A percentile compares a stretch with the other conserved stretches of the same genome.
Conservation (phyloP, 345 rosid genomes). For the Citrus unshiu region DNA sequence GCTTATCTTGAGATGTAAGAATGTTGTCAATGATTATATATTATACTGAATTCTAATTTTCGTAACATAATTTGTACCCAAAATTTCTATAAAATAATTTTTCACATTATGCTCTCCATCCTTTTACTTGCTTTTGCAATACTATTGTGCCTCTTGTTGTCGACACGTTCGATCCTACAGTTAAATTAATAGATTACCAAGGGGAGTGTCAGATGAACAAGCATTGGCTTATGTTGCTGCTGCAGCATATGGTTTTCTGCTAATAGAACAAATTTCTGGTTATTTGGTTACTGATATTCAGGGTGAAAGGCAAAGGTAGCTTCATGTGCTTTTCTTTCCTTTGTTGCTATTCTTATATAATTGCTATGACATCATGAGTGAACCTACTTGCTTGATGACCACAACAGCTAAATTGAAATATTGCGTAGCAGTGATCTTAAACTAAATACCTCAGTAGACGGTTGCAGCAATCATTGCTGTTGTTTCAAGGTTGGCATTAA, state of each 20-base stretch:
- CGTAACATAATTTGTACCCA: not conserved
- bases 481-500: not conserved
- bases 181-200: conserved; percentile 83
- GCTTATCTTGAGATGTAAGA: not conserved
- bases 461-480: not conserved
- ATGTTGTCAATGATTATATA: not conserved
- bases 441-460: not conserved
- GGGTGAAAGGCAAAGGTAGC: conserved; percentile 86
- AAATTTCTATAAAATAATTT: not conserved
- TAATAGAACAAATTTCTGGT: conserved; percentile 91
- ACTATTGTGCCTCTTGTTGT: conserved; percentile 76
- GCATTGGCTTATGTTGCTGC: conserved; percentile 88
- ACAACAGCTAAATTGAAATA: not conserved
- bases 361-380: not conserved
- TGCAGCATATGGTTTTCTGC: conserved; percentile 95
- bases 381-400: not conserved
- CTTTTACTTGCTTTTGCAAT: conserved; percentile 39
- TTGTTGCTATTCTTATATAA: not conserved
- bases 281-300: conserved; percentile 77
- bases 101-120: not conserved
- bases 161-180: conserved; percentile 59
- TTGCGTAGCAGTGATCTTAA: not conserved
- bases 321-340: conserved; percentile 6
- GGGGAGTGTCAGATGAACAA: conserved; percentile 99
- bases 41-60: not conserved